phyloP scores from a whole-genome alignment of 495 filamentous ascomycete genomes.

The Penicillium paradoxum region DNA sequence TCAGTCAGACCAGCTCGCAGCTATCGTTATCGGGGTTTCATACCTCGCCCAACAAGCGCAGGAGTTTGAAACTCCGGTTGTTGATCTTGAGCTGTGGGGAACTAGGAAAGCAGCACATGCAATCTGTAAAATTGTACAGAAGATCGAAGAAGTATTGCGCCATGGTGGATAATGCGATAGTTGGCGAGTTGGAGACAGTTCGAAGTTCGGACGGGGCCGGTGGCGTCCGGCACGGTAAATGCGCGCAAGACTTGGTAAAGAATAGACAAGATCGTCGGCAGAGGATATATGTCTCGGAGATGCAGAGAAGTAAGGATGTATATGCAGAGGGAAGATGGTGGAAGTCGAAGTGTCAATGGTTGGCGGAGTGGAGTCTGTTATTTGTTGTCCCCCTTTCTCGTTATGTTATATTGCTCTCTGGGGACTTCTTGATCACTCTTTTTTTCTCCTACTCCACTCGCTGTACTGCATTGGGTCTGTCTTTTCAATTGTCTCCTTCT shows the following conservation, averaged over 20 bases:
- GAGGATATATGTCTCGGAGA: not conserved
- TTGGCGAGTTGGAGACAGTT: too few relatives aligned
- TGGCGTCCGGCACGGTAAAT: not conserved
- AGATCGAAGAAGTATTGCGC: slow-evolving; percentile 83
- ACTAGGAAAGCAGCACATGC: slow-evolving; percentile 91
- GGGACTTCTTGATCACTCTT: not conserved
- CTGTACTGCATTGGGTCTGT: not conserved
- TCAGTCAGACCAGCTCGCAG: slow-evolving; percentile 6
- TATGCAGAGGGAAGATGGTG: slow-evolving; percentile 16
- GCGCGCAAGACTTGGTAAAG: not conserved
- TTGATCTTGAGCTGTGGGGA: slow-evolving; percentile 94
- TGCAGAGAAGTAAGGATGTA: slow-evolving; percentile 5
- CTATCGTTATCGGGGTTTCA: slow-evolving; percentile 7
- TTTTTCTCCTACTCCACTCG: not conserved
- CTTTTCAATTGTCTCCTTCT: not conserved
- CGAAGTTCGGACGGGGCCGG: not conserved
- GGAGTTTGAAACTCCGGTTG: slow-evolving; percentile 88
- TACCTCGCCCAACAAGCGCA: slow-evolving; percentile 87
- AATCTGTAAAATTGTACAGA: slow-evolving; percentile 85
- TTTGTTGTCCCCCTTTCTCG: slow-evolving; percentile 27
- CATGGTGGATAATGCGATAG: slow-evolving; percentile 48
- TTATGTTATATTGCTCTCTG: slow-evolving; percentile 1
- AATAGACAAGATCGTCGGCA: not conserved
- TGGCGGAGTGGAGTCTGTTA: slow-evolving; percentile 11
- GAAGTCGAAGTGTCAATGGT: slow-evolving; percentile 3